phyloP scores from a whole-genome alignment of 371 early-diverging fungal species.

The Mortierella sp. region DNA sequence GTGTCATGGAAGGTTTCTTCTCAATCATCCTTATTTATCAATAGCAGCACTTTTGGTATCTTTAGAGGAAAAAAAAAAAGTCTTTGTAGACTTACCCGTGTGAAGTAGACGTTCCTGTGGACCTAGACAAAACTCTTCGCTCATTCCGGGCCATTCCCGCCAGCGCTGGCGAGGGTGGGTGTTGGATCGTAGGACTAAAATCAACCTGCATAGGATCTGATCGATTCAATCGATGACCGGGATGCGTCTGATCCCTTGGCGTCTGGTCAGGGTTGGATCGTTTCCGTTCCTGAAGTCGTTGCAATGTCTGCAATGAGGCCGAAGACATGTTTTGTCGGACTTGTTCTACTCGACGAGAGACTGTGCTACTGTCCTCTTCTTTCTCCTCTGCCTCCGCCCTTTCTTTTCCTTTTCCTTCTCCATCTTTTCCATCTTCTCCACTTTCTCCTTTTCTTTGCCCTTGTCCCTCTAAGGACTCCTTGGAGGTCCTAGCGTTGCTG shows the following conservation, averaged over 20 bases:
- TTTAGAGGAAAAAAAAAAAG: not conserved
- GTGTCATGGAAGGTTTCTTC: no score
- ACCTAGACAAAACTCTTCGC: slow-evolving; percentile 14
- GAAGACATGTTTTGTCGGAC: slow-evolving; percentile 37
- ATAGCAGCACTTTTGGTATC: no score
- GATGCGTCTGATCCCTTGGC: slow-evolving; percentile 1
- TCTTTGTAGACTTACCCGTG: not conserved
- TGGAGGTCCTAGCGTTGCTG: no score
- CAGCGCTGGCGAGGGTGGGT: not conserved
- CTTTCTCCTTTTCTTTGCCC: not conserved
- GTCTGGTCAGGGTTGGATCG: slow-evolving; percentile 9
- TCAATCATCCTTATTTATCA: no score
- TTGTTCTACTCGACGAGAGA: not conserved
- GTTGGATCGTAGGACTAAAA: slow-evolving; percentile 24
- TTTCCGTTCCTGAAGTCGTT: slow-evolving; percentile 30
- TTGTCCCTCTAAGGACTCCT: not conserved
- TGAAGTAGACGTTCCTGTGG: slow-evolving; percentile 38
- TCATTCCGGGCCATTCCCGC: not conserved
- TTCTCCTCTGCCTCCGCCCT: not conserved
- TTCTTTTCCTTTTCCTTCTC: not conserved
- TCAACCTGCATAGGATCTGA: slow-evolving; percentile 41
- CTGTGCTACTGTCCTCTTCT: not conserved
- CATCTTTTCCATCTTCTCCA: not conserved
- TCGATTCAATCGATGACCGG: slow-evolving; percentile 4
- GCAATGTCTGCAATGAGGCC: slow-evolving; percentile 27